Evolutionary conservation across 108 stramenopile species (phyloP).

Genomic region (Stephanodiscus minutulus): DNA sequence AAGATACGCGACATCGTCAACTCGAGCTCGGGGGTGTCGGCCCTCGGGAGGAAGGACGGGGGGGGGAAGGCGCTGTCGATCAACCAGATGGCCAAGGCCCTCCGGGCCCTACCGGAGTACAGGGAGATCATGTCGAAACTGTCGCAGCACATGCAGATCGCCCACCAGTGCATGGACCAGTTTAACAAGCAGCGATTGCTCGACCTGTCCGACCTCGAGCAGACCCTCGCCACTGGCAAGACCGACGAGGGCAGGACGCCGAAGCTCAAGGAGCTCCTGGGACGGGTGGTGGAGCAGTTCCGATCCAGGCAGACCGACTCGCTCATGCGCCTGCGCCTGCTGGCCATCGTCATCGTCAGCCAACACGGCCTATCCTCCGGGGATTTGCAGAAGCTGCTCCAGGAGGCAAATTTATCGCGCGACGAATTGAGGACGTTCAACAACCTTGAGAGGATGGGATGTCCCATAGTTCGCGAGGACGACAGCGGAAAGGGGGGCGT

Average conservation of each 20-base stretch:
- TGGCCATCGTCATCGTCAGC: constrained; percentile 83
- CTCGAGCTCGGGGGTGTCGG: constrained; percentile 59
- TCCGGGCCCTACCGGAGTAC: constrained; percentile 94
- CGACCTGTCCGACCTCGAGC: constrained; percentile 89
- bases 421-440: constrained; percentile 61
- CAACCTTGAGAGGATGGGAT: constrained; percentile 72
- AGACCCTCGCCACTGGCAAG: constrained; percentile 91
- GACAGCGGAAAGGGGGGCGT: not conserved
- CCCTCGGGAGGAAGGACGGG: constrained; percentile 37
- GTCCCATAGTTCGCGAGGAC: constrained; percentile 50
- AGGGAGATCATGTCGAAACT: constrained; percentile 92
- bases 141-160: constrained; percentile 91
- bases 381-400: constrained; percentile 66
- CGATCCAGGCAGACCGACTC: constrained; percentile 50
- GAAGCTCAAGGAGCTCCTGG: constrained; percentile 67
- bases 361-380: constrained; percentile 68
- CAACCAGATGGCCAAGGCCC: constrained; percentile 88
- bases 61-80: constrained; percentile 68
- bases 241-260: constrained; percentile 79
- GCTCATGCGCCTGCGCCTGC: constrained; percentile 74
- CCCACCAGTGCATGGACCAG: constrained; percentile 92
- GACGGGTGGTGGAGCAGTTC: constrained; percentile 61
- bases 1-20: constrained; percentile 82
- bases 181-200: constrained; percentile 71
- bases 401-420: constrained; percentile 66